phyloP scores from a whole-genome alignment of 495 filamentous ascomycete genomes.

The Penicillium subrubescens region DNA sequence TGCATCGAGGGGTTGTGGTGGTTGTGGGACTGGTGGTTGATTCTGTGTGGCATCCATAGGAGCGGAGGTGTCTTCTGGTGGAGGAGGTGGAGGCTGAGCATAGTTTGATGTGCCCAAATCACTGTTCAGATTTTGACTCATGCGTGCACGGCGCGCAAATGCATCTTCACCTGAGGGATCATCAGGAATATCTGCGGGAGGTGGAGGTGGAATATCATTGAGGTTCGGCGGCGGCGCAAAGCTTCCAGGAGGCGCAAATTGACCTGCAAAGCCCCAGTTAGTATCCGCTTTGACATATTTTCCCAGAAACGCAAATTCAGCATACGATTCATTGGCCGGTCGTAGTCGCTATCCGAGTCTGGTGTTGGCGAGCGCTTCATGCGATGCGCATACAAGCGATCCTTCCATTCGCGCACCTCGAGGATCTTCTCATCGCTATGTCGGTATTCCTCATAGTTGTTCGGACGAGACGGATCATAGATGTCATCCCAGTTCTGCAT shows the following conservation, averaged over 20 bases:
- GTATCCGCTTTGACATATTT: neutral
- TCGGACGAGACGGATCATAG: slow-evolving; percentile 84
- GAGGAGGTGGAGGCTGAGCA: slow-evolving; percentile 26
- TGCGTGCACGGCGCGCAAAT: slow-evolving; percentile 64
- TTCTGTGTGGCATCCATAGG: no score
- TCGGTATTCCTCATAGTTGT: slow-evolving; percentile 84
- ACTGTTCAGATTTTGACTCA: slow-evolving; percentile 31
- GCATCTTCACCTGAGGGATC: slow-evolving; percentile 71
- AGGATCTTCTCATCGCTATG: slow-evolving; percentile 80
- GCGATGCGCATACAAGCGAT: slow-evolving; percentile 75
- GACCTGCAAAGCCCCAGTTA: slow-evolving; percentile 44
- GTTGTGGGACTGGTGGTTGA: slow-evolving; percentile 36
- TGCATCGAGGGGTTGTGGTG: slow-evolving; percentile 37
- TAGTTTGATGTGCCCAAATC: slow-evolving; percentile 17
- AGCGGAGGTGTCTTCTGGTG: slow-evolving; percentile 45
- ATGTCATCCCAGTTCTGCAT: slow-evolving; percentile 90
- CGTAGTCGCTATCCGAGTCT: slow-evolving; percentile 61
- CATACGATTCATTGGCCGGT: slow-evolving; percentile 55
- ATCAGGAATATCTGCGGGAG: slow-evolving; percentile 45
- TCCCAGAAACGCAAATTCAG: neutral
- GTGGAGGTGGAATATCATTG: slow-evolving; percentile 39
- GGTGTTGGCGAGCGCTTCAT: slow-evolving; percentile 53
- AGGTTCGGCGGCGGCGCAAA: slow-evolving; percentile 72
- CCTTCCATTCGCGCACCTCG: slow-evolving; percentile 88
- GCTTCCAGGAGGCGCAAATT: slow-evolving; percentile 71